These are phyloP conservation scores for Umbelopsis isabellina DNA, from an alignment of 192 early-diverging fungal species.

Conservation along the genomic window DNA sequence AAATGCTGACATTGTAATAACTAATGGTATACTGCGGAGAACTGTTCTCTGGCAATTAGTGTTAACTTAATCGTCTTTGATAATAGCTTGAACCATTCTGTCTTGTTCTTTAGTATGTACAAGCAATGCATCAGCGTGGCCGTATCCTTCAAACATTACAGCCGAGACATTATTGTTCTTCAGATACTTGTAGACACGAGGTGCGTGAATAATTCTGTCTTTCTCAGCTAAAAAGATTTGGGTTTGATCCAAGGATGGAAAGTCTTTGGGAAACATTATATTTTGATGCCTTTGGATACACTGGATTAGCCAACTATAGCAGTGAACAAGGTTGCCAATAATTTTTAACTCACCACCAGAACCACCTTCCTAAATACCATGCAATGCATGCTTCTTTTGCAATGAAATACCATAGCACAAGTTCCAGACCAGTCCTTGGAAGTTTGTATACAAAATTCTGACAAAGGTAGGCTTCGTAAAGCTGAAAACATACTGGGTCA, in stretches of 20 bases:
- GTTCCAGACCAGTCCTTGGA: not conserved
- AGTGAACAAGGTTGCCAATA: not conserved
- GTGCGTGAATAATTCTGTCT: constrained; percentile 26
- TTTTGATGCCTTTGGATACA: constrained; percentile 17
- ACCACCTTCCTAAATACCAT: constrained; percentile 25
- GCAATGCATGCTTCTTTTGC: constrained; percentile 23
- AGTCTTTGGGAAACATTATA: constrained; percentile 21
- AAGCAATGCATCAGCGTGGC: constrained; percentile 23
- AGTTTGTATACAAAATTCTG: constrained; percentile 31
- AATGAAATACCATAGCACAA: constrained; percentile 22
- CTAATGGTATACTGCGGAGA: not conserved
- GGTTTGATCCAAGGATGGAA: not conserved
- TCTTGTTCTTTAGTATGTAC: constrained; percentile 10
- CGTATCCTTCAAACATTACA: constrained; percentile 9
- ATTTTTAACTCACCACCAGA: constrained; percentile 24
- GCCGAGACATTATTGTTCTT: constrained; percentile 8
- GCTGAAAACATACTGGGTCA: constrained; percentile 28
- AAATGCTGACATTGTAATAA: not conserved
- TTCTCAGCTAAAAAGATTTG: constrained; percentile 22
- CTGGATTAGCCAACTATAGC: not conserved
- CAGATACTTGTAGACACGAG: constrained; percentile 5
- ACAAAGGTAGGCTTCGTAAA: constrained; percentile 26
- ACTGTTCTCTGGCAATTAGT: not conserved
- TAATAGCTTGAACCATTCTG: constrained; percentile 5
- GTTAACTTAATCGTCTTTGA: not conserved